Evolutionary conservation across 2,329 filamentous ascomycete species (phyloP).

Genomic region (Xylariaceae sp.): DNA sequence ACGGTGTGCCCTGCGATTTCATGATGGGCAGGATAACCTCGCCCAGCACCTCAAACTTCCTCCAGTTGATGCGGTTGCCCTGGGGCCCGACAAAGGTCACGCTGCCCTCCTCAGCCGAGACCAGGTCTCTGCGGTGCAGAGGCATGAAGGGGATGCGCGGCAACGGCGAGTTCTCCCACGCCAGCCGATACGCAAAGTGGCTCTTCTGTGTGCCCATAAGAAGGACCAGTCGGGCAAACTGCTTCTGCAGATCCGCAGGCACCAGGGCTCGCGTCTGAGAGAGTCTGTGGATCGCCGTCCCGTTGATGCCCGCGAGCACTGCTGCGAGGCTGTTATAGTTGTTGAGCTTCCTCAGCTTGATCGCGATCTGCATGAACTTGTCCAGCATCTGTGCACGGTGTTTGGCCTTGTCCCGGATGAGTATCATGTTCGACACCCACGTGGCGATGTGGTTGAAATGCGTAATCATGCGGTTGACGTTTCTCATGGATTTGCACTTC

Average conservation of each 20-base stretch:
- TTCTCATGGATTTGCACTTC: conserved; percentile 67
- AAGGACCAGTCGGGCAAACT: conserved; percentile 81
- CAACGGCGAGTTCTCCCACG: conserved; percentile 89
- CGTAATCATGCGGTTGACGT: conserved; percentile 89
- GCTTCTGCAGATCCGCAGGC: conserved; percentile 62
- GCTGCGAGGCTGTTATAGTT: conserved; percentile 98
- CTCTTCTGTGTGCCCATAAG: conserved; percentile 91
- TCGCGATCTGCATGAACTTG: conserved; percentile 88
- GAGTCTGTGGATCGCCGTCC: conserved; percentile 77
- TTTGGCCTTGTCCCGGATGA: conserved; percentile 91
- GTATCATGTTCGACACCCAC: conserved; percentile 75
- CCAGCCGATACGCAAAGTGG: conserved; percentile 90
- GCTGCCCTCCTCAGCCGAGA: conserved; percentile 88
- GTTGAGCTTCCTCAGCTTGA: conserved; percentile 81
- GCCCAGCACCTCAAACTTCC: conserved; percentile 93
- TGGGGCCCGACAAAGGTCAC: conserved; percentile 73
- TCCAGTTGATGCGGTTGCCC: conserved; percentile 84
- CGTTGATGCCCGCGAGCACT: conserved; percentile 85
- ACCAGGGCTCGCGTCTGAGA: conserved; percentile 72
- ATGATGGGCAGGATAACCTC: conserved; percentile 87
- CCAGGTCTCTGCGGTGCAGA: conserved; percentile 79
- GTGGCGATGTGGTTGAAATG: conserved; percentile 84
- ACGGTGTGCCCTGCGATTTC: conserved; percentile 80
- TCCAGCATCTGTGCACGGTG: conserved; percentile 86
- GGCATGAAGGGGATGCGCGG: conserved; percentile 92